phyloP scores from a whole-genome alignment of 2,329 filamentous ascomycete genomes.

The Alternaria ventricosa region DNA sequence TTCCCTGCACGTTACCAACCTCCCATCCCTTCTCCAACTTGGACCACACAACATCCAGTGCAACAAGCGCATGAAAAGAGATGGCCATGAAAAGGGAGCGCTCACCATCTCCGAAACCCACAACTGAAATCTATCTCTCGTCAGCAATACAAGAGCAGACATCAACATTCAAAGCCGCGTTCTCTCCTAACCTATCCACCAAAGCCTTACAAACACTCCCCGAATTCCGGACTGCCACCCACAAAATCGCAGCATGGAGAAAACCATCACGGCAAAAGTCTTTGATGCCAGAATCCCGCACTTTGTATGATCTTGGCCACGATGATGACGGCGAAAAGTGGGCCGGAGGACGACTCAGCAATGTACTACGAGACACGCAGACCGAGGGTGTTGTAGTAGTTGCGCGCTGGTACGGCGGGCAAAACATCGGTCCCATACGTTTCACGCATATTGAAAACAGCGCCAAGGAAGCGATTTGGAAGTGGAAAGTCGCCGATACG shows the following conservation, averaged over 20 bases:
- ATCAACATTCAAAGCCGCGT: conserved; percentile 60
- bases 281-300: conserved; percentile 45
- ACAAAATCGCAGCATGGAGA: conserved; percentile 61
- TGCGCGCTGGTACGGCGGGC: conserved; percentile 62
- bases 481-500: conserved; percentile 46
- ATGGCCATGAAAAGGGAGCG: conserved; percentile 44
- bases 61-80: background rate
- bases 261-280: conserved; percentile 56
- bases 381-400: conserved; percentile 58
- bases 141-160: conserved; percentile 56
- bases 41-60: background rate
- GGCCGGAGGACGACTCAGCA: conserved; percentile 56
- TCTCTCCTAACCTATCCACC: conserved; percentile 53
- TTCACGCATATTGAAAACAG: conserved; percentile 61
- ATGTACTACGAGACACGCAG: conserved; percentile 54
- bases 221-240: conserved; percentile 55
- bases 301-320: conserved; percentile 52
- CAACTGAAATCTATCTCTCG: conserved; percentile 53
- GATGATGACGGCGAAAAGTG: conserved; percentile 64
- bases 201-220: conserved; percentile 52
- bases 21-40: conserved; percentile 5
- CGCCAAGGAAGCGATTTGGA: conserved; percentile 56
- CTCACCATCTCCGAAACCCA: conserved; percentile 18
- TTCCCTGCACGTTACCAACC: conserved; percentile 1
- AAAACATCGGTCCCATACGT: conserved; percentile 59